A percentile compares a stretch with the other conserved stretches of the same genome.
Evolutionary conservation across 2,329 filamentous ascomycete genomes (phyloP).

Genomic region (Sporothrix phasma): DNA sequence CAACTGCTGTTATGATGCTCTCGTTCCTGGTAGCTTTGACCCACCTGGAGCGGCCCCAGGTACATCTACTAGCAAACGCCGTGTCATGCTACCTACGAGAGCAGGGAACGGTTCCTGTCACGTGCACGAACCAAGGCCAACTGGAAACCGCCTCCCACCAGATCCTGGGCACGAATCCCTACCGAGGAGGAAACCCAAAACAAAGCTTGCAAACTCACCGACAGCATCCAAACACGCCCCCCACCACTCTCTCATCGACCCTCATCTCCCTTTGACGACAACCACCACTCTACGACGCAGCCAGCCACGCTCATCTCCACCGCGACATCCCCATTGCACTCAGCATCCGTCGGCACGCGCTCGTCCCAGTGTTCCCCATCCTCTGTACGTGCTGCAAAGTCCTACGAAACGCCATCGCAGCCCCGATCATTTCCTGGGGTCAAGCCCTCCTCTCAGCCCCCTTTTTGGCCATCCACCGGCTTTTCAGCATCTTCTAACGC

Average conservation of each 20-base stretch:
- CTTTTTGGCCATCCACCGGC: neutral
- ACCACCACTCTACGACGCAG: slow-evolving; percentile 1
- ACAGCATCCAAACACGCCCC: slow-evolving; percentile 4
- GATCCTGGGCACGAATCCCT: neutral
- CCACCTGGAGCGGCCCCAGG: neutral
- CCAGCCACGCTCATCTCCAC: neutral
- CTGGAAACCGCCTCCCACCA: neutral
- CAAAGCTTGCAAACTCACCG: slow-evolving; percentile 8
- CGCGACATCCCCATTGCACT: neutral
- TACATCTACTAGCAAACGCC: neutral
- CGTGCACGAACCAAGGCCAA: neutral
- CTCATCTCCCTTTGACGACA: neutral
- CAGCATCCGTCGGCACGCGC: neutral
- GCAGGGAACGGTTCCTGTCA: neutral
- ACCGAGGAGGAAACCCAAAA: neutral
- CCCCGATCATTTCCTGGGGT: neutral
- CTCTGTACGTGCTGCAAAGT: slow-evolving; percentile 3
- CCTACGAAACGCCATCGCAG: slow-evolving; percentile 5
- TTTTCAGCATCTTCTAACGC: neutral
- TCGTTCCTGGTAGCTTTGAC: neutral
- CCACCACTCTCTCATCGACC: neutral
- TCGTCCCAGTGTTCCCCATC: neutral
- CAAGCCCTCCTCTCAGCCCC: neutral
- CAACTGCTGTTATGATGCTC: slow-evolving; percentile 1
- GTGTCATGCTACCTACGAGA: neutral